Conservation (phyloP, 139 green algal species). For the Pseudopediastrum boryanum region DNA sequence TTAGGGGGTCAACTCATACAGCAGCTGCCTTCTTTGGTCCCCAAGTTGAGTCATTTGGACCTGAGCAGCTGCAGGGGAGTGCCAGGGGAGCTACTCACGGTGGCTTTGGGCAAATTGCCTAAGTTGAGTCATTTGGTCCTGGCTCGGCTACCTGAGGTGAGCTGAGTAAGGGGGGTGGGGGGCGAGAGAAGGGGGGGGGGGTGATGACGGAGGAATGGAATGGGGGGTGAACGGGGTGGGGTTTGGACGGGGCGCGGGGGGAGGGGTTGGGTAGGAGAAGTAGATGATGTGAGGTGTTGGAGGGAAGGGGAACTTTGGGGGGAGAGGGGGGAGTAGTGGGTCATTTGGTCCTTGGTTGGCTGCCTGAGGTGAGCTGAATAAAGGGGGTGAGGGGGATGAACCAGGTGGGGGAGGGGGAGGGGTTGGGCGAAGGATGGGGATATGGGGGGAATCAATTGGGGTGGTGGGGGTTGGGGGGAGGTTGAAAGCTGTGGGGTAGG, state of each 20-base stretch:
- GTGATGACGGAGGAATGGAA: neutral
- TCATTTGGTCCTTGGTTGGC: too few relatives aligned
- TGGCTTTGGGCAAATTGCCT: conserved; percentile 32
- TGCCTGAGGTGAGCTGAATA: too few relatives aligned
- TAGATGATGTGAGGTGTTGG: too few relatives aligned
- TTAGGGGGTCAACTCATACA: conserved; percentile 44
- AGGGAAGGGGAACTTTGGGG: too few relatives aligned
- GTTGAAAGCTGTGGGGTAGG: too few relatives aligned
- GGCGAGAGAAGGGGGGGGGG: neutral
- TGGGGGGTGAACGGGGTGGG: too few relatives aligned
- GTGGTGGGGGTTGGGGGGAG: too few relatives aligned
- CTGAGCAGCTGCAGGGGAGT: conserved; percentile 58
- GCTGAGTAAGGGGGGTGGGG: neutral
- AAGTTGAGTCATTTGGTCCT: conserved; percentile 45
- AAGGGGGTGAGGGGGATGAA: too few relatives aligned
- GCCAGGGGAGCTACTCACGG: conserved; percentile 35
- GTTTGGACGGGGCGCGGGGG: neutral
- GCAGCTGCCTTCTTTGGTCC: conserved; percentile 48
- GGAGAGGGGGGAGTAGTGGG: too few relatives aligned
- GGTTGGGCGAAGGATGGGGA: too few relatives aligned
- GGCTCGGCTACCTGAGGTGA: conserved; percentile 39
- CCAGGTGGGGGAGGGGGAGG: too few relatives aligned
- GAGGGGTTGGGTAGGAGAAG: neutral
- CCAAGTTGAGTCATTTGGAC: conserved; percentile 42
- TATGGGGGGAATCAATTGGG: too few relatives aligned